phyloP scores from a whole-genome alignment of 176 grass and related monocot species.

The Leersia perrieri region DNA sequence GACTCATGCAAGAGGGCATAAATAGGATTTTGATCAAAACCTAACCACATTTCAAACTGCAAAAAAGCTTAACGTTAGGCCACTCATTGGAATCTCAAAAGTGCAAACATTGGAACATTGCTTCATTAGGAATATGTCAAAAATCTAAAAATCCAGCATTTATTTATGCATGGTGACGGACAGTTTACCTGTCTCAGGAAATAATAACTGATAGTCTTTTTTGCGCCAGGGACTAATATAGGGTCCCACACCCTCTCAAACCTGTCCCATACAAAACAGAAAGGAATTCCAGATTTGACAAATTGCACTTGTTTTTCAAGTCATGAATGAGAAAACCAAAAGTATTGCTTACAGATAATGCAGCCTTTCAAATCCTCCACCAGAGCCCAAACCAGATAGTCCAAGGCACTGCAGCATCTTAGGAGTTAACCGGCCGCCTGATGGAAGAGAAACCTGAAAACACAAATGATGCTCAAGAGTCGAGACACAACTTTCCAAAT shows the following conservation, averaged over 20 bases:
- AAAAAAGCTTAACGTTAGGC: slow-evolving; percentile 29
- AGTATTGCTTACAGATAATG: slow-evolving; percentile 75
- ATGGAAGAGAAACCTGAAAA: slow-evolving; percentile 76
- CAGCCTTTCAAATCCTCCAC: slow-evolving; percentile 89
- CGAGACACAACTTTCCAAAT: slow-evolving; percentile 20
- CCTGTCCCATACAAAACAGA: slow-evolving; percentile 43
- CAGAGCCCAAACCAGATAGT: slow-evolving; percentile 71
- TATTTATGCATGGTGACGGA: not conserved
- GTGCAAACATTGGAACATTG: not conserved
- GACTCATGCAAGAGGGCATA: slow-evolving; percentile 88
- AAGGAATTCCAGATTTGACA: slow-evolving; percentile 11
- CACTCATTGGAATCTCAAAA: not conserved
- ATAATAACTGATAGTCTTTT: slow-evolving; percentile 76
- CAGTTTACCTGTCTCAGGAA: slow-evolving; percentile 87
- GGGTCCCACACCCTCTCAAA: slow-evolving; percentile 98
- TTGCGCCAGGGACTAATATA: slow-evolving; percentile 67
- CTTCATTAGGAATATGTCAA: not conserved
- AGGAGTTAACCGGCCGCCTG: slow-evolving; percentile 81
- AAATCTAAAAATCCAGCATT: not conserved
- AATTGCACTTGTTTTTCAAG: not conserved
- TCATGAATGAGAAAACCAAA: slow-evolving; percentile 18
- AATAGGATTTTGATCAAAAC: slow-evolving; percentile 81
- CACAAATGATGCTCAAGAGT: slow-evolving; percentile 2
- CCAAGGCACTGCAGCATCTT: slow-evolving; percentile 90
- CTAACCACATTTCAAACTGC: slow-evolving; percentile 84